Evolutionary conservation across 2,329 filamentous ascomycete genomes (phyloP), one percentile per base, ranked within the genome.

Genomic region (Fusarium mexicanum): DNA sequence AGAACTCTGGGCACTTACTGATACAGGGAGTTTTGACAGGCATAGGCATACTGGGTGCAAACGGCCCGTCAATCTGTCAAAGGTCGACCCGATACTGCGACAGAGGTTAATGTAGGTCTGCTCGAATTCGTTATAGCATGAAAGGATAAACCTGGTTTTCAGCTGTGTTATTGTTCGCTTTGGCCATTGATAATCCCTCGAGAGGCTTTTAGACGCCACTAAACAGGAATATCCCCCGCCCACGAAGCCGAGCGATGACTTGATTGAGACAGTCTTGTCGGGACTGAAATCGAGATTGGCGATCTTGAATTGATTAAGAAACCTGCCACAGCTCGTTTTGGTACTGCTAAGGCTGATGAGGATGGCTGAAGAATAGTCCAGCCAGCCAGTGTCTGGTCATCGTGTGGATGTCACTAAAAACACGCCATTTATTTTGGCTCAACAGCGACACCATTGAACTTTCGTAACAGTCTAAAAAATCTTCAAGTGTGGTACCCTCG

Each of bases 281-380:
- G 46, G 22, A 50, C 26, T 59, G 53, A 67, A 72, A 78, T 77
- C 72, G 76, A 73, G 76, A 78, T 76, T 76, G 73, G 54, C 76
- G 70, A 76, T 73, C 64, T 61, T 72, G 63, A 64, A 55, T 71
- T 72, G 50, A 65, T 54, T 33, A 61, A 50, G 38, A 69, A 69
- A 65, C 61, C 72, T 58, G 68, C 60, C 57, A 61, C 33, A 61
- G 48, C 40, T 69, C 40, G 40, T 41, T 62, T 46, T 66, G 47
- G 65, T 14, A 43, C 59, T 59, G 20, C 62, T 67, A 67, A 60
- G 62, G 43, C 64, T 60, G 76, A 68, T 53, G 65, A 66, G 55
- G 46, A 59, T 59, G 64, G 64, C 57, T 67, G 66, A 66, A 62
- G 51, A 59, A 60, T 26, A 50, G 46, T 38, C 61, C 50, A 37